These are phyloP conservation scores for Spiromastix sp. DNA, from an alignment of 2,329 filamentous ascomycete species.

Conservation along the genomic window DNA sequence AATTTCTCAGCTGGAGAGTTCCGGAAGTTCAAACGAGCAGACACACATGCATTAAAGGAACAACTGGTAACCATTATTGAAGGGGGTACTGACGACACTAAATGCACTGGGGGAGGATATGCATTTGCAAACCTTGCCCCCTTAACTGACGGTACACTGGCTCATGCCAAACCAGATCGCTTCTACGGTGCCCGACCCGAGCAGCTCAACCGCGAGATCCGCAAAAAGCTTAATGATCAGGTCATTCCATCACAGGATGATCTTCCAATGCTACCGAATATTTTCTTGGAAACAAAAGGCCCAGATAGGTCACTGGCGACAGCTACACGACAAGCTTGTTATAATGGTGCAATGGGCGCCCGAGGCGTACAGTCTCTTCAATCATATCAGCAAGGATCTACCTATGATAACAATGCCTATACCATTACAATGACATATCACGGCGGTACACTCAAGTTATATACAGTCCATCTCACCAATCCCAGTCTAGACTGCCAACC, in stretches of 20 bases:
- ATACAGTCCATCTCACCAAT: constrained; percentile 2
- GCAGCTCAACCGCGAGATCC: constrained; percentile 18
- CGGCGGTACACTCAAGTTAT: constrained; percentile 6
- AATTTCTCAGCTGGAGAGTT: constrained; percentile 22
- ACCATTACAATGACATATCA: constrained; percentile 21
- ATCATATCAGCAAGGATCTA: constrained; percentile 21
- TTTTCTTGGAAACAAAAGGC: constrained; percentile 33
- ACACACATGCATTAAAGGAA: constrained; percentile 23
- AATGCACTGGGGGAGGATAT: constrained; percentile 16
- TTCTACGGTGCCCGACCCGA: constrained; percentile 21
- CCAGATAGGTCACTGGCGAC: constrained; percentile 21
- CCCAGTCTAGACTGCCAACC: not conserved
- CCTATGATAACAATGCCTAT: constrained; percentile 31
- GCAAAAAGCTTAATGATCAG: constrained; percentile 11
- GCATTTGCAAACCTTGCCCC: constrained; percentile 27
- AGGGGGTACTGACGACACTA: constrained; percentile 13
- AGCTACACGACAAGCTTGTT: constrained; percentile 13
- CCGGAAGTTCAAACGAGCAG: constrained; percentile 18
- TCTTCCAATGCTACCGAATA: constrained; percentile 28
- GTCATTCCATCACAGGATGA: constrained; percentile 7
- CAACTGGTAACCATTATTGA: constrained; percentile 24
- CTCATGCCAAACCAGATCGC: constrained; percentile 19
- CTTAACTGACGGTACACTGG: constrained; percentile 22
- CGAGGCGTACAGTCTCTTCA: constrained; percentile 29
- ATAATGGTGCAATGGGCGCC: constrained; percentile 16